Base-by-base conservation (phyloP, 1,284 basidiomycete species). In the Cerioporus squamosus region DNA sequence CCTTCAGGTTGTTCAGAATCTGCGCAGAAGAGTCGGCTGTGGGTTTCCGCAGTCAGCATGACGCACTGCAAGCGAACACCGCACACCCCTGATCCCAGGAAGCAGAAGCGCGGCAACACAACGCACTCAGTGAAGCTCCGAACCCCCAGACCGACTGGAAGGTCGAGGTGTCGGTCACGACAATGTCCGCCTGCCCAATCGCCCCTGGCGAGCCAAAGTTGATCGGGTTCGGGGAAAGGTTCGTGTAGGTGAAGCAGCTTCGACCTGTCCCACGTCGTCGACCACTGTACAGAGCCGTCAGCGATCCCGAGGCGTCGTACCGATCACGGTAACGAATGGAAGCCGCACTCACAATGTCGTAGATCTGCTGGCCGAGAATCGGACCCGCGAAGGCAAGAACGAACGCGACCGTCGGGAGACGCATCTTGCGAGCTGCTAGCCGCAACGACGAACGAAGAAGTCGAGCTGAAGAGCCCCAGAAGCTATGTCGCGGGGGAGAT, bases 21-120 rank as follows among this genome's bases (percentile, higher is more conserved):
- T 66, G 66, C 5, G 81, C 81, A 18, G 81, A 80, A n/a, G 80
- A 82, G 61, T 83, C 82, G 31, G 82, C 81, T 82, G 49, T 23
- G 17, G 31, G 18, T 33, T 38, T 33, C 29, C 48, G 20, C 10
- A 24, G 42, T 47, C 42, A 51, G 51, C 20, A 47, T 53, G 52
- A 53, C 33, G 49, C 60, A 53, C 31, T 44, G 40, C 31, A 51
- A 39, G 44, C 49, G 39, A 10, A 36, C 33, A 23, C 26, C 43
- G 42, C 17, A 23, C 68, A 26, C 68, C 74, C 17, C 24, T 17
- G 31, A 43, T 31, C 29, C 23, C 18, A 31, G 26, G 33, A 43
- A 38, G 20, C 29, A 29, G 38, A 26, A 48, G 51, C 44, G 44
- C 33, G 31, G 48, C 33, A 33, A 44, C 14, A 29, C 12, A 23